phyloP scores from a whole-genome alignment of 2,329 filamentous ascomycete genomes.

The Arthrobotrys sinensis region DNA sequence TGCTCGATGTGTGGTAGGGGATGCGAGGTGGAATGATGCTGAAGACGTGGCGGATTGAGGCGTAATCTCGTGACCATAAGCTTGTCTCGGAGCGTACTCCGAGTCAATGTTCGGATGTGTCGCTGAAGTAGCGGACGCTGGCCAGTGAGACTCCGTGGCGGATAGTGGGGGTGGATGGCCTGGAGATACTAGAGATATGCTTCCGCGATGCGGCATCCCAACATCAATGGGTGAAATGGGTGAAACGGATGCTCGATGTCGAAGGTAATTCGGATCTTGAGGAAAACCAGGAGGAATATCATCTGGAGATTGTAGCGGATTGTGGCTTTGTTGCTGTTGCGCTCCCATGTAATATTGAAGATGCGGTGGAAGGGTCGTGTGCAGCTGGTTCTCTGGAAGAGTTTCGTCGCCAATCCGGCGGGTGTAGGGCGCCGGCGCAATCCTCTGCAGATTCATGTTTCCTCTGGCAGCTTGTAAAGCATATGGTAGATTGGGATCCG shows the following conservation, averaged over 20 bases:
- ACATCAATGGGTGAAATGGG: constrained; percentile 45
- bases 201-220: constrained; percentile 43
- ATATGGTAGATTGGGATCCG: constrained; percentile 51
- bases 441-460: constrained; percentile 62
- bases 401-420: constrained; percentile 50
- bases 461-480: constrained; percentile 52
- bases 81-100: constrained; percentile 40
- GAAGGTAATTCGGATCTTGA: constrained; percentile 52
- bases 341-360: constrained; percentile 49
- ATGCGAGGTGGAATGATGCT: constrained; percentile 46
- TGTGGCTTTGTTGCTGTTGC: constrained; percentile 34
- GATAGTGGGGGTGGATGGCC: constrained; percentile 48
- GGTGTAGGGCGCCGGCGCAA: constrained; percentile 63
- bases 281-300: constrained; percentile 49
- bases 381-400: constrained; percentile 53
- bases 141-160: constrained; percentile 56
- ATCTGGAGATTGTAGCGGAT: constrained; percentile 33
- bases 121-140: constrained; percentile 53
- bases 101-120: constrained; percentile 49
- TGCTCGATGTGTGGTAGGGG: constrained; percentile 40
- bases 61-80: constrained; percentile 44
- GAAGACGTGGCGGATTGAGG: constrained; percentile 53
- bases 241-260: constrained; percentile 43
- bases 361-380: constrained; percentile 45
- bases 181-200: constrained; percentile 48